Evolutionary conservation across 148 eudicot genomes (phyloP), one percentile per base, ranked within the genome.

Genomic region (Polygonum maritimum): DNA sequence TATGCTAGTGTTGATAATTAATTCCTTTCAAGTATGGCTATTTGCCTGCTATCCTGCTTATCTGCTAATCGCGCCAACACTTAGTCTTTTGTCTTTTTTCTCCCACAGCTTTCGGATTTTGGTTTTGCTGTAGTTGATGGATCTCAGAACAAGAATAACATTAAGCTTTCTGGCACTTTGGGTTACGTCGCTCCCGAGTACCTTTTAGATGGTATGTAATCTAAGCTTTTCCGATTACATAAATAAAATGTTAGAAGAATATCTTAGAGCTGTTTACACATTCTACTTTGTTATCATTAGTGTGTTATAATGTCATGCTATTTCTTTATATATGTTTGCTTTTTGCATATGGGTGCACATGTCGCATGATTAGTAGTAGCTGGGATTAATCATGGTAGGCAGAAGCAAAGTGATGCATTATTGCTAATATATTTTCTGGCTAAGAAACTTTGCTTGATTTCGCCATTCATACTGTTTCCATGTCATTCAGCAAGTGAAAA

Each of bases 141-240:
- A 40, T 76, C 79, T 9, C 85, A 84, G 38, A 80, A 82, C 81
- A 91, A 84, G 84, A 90, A 80, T 82, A 84, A 80, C 76, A 77
- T 87, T 75, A 91, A 91, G 89, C 91, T 93, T 55, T 93, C 96
- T 5, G 98, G 98, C 73, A 87, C 96, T 44, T 71, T 91, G 67
- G 98, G 97, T 13, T 93, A 91, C 74, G 89, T 93, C 19, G 98
- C 98, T 58, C 98, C 98, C 6, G 98, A 93, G 82, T 93, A 91
- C 83, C 88, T 93, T 44, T 80, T 88, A 78, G 90, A 93, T 79
- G 98, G 98, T 93, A 84, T 33, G 71, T 40, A 35, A 67, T 38
- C 71, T 36, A 67, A 60, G 4, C 69, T 31, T 60, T 60, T 36
- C 38, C 35, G 31, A 11, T 22, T 31, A 16, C 11, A 9, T 18